Base-by-base conservation (phyloP, 2,329 filamentous ascomycete genomes). In the Hymenoscyphus infarciens region DNA sequence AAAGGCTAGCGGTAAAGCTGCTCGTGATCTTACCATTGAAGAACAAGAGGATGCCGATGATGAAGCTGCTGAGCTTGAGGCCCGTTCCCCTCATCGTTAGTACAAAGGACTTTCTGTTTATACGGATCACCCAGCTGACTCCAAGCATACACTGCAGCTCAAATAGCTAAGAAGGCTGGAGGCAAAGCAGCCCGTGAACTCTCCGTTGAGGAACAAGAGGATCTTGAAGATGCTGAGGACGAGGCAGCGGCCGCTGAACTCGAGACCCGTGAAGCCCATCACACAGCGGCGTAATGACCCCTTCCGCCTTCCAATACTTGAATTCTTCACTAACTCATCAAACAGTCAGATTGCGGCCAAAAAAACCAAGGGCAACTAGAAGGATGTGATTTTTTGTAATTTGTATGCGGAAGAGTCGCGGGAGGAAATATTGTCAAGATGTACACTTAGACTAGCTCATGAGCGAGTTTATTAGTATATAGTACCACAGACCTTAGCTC, bases 91-190 rank as follows among this genome's bases (percentile, higher is more conserved):
- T 13, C 27, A 55, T 16, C 53, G 33, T 35, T 10, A 35, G 33
- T 29, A 29, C 27, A 29, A 3, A 29, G 6, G 3, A 3, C 27
- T 6, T 3, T 29, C 3, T 29, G 27, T 29, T 29, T 29, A 3
- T 29, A 29, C 6, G 27, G 6, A 29, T 29, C 3, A 29, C 6
- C 27, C 27, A 29, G 27, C 29, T 31, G 29, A 31, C 29, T 31
- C 29, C 29, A 31, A 31, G 29, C 29, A 31, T 31, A 54, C 25
- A 54, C 52, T 27, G 62, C 54, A 4, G 49, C 45, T 2, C 62
- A 66, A 52, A 64, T 61, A 16, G 60, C 62, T 13, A 61, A 62
- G 0, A 64, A 66, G 58, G 56, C 58, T 25, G 64, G 60, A 5
- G 29, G 29, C 29, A 62, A 64, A 8, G 56, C 38, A 22, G 53